phyloP scores from a whole-genome alignment of 1,139 yeast genomes.

The Pichia terricola region DNA sequence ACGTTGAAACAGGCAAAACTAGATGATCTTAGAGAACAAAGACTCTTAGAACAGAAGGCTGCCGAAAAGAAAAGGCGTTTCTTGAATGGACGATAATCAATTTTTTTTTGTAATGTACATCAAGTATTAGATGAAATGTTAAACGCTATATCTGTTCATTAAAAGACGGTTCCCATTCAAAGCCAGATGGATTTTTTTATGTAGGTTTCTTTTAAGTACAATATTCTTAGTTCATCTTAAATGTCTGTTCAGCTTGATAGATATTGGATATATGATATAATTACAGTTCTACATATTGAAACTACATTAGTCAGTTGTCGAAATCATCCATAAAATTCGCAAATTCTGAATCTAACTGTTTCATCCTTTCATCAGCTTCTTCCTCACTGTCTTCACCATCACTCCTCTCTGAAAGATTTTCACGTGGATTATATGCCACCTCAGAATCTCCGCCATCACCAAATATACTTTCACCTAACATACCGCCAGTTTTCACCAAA shows the following conservation, averaged over 20 bases:
- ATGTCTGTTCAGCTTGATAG: too few relatives aligned
- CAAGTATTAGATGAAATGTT: too few relatives aligned
- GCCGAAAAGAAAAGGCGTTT: conserved; percentile 19
- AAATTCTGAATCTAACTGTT: conserved; percentile 8
- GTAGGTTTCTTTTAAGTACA: too few relatives aligned
- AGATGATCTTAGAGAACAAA: conserved; percentile 25
- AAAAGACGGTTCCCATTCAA: too few relatives aligned
- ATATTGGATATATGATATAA: too few relatives aligned
- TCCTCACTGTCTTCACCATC: background rate
- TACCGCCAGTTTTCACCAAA: background rate
- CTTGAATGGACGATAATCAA: too few relatives aligned
- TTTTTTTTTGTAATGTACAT: too few relatives aligned
- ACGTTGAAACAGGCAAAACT: conserved; percentile 36
- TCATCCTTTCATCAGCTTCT: conserved; percentile 4
- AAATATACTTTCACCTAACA: background rate
- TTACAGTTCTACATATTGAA: too few relatives aligned
- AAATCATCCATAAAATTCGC: conserved; percentile 5
- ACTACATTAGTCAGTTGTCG: too few relatives aligned
- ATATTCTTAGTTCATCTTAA: too few relatives aligned
- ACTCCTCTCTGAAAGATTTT: background rate
- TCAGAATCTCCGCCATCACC: conserved; percentile 2
- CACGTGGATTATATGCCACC: conserved; percentile 5
- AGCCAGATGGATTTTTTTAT: too few relatives aligned
- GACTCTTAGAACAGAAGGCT: conserved; percentile 18
- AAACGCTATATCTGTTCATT: too few relatives aligned